Evolutionary conservation across 345 rosid species (phyloP), one percentile per base, ranked within the genome.

Genomic region (Populus pruinosa): DNA sequence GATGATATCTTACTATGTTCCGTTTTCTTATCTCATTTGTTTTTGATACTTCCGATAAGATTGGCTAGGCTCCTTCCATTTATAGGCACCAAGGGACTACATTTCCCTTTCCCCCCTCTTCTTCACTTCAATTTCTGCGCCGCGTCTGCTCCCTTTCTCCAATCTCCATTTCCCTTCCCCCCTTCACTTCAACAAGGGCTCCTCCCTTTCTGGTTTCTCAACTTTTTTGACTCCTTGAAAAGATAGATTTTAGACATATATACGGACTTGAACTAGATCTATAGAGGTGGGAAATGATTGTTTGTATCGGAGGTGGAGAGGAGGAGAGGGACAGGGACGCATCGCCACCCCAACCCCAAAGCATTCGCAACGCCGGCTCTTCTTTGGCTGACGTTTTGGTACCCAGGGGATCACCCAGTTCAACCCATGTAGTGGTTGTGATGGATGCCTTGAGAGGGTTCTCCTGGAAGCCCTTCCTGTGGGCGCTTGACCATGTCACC

Each of bases 361-460:
- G 29, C 8, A 23, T 8, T 10, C 11, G 47, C 0, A 18, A 1
- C 5, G 8, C 8, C 8, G 39, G 36, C 47, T 43, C 13, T 31
- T 47, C 67, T 20, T 67, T 70, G 66, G 81, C 75, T 2, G 83
- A 79, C 63, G 35, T 82, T 12, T 73, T 84, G 69, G 73, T 79
- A 23, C 82, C 80, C 25, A 29, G 27, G 50, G 63, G 72, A 39
- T 83, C 86, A 3, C 82, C 83, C 2, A 23, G 71, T 38, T 74
- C 78, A 21, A 27, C 13, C 36, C 82, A 82, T 74, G 75, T 82
- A 2, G 87, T 82, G 5, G 74, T 82, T 23, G 87, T 82, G 18
- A 79, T 79, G 82, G 87, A 84, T 74, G 85, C 87, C 31, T 55
- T 79, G 72, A 70, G 25, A 49, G 84, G 65, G 13, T 84, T 84